Base-by-base conservation (phyloP, 345 rosid genomes). In the Gossypium longicalyx region DNA sequence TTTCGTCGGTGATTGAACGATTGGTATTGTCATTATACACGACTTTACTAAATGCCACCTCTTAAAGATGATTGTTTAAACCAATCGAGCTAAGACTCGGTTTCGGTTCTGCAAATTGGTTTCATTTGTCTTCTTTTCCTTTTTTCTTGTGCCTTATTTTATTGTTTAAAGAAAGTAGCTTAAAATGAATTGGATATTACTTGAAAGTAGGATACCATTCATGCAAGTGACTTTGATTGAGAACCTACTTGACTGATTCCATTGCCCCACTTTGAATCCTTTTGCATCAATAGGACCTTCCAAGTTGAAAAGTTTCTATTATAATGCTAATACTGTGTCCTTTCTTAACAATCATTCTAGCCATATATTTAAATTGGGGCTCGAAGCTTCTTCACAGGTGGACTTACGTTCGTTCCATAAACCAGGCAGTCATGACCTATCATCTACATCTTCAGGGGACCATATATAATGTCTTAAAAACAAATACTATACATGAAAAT, bases 211-310 rank as follows among this genome's bases (percentile, higher is more conserved):
- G 51, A 10, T 47, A 11, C 51, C 51, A 47, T 47, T 47, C 51
- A 10, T 47, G 51, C 74, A 25, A 52, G 47, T 71, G 74, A 53
- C 45, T 70, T 48, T 61, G 74, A 51, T 53, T n/a, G 27, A 61
- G 12, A 73, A 17, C 45, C 51, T 51, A 58, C 51, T 4, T 27
- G 47, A 23, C 16, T 62, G 45, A 61, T 25, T 60, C 76, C 43
- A 47, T 6, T 43, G 76, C 65, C 66, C 49, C 76, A 60, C 57
- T 3, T 15, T 47, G 67, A 34, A 15, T 9, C 56, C 49, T 3
- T 25, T 51, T 51, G 60, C 56, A 58, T 72, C 38, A 58, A 15
- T 20, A 5, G 66, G 52, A 20, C 17, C 44, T 73, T 60, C 69
- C 76, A 73, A 12, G 22, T 45, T 61, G 69, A 61, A 61, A 58